These are phyloP conservation scores for Tricholoma saponaceum DNA, from an alignment of 768 basidiomycete genomes.

Conservation along the genomic window DNA sequence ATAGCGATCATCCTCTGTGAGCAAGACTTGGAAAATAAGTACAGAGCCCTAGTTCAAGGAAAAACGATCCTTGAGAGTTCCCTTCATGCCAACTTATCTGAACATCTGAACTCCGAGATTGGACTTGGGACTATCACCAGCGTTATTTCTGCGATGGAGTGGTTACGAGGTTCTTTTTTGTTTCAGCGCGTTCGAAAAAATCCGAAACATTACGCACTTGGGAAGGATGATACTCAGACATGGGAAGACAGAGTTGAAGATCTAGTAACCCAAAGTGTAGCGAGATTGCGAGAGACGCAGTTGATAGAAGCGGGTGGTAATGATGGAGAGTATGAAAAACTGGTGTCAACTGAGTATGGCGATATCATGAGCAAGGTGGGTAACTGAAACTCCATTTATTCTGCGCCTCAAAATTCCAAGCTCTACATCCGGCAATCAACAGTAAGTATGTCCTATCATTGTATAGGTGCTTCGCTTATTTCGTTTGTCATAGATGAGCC, in stretches of 20 bases:
- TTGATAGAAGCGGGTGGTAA: constrained; percentile 47
- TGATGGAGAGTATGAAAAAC: constrained; percentile 28
- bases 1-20: constrained; percentile 84
- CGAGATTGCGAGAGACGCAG: constrained; percentile 54
- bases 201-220: constrained; percentile 68
- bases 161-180: constrained; percentile 84
- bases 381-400: neutral
- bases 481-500: constrained; percentile 49
- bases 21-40: constrained; percentile 64
- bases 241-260: constrained; percentile 74
- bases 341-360: constrained; percentile 70
- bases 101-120: constrained; percentile 95
- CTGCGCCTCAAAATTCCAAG: constrained; percentile 31
- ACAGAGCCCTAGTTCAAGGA: constrained; percentile 63
- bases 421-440: constrained; percentile 73
- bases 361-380: constrained; percentile 85
- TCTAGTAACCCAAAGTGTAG: constrained; percentile 65
- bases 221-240: constrained; percentile 48
- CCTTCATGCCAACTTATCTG: constrained; percentile 76
- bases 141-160: constrained; percentile 66
- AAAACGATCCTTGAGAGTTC: constrained; percentile 80
- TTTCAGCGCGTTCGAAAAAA: constrained; percentile 85
- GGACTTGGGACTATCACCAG: constrained; percentile 78
- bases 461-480: neutral
- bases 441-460: constrained; percentile 42